Conservation (phyloP, 139 green algal species). For the Protoeuglena noctilucae region DNA sequence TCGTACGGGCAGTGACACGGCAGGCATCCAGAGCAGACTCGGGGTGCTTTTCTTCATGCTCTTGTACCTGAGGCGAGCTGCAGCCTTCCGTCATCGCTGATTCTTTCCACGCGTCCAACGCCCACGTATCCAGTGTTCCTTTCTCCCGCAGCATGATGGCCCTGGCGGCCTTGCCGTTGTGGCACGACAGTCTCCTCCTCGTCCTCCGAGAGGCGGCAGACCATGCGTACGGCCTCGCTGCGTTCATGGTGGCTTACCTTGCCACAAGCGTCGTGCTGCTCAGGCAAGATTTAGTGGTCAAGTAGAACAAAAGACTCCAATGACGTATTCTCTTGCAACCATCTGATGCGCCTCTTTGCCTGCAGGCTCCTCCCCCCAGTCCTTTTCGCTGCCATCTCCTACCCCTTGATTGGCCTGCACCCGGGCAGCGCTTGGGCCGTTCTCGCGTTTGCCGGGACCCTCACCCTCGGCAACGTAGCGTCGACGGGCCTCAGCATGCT, state of each 20-base stretch:
- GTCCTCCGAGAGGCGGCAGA: too few species aligned
- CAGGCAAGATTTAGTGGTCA: too few species aligned
- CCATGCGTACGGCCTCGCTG: too few species aligned
- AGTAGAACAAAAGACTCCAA: too few species aligned
- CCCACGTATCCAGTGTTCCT: too few species aligned
- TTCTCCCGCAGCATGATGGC: too few species aligned
- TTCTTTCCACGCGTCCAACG: too few species aligned
- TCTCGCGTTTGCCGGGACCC: constrained; percentile 2
- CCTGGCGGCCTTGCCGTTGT: constrained; percentile 43
- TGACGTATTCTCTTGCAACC: neutral
- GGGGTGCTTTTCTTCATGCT: constrained; percentile 46
- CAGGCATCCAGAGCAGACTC: constrained; percentile 41
- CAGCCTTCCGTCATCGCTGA: too few species aligned
- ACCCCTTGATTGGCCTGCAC: neutral
- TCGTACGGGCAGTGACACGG: constrained; percentile 24
- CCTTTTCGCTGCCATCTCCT: constrained; percentile 1
- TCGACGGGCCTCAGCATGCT: constrained; percentile 33
- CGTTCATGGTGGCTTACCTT: too few species aligned
- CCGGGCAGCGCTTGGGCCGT: too few species aligned
- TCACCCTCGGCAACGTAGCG: constrained; percentile 40
- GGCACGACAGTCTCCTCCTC: too few species aligned
- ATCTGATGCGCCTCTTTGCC: neutral
- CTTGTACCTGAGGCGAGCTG: constrained; percentile 38
- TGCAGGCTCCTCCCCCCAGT: neutral
- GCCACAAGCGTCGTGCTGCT: too few species aligned